Evolutionary conservation across 441 rosid genomes (phyloP), one percentile per base, ranked within the genome.

Genomic region (Euphorbia celastroides): DNA sequence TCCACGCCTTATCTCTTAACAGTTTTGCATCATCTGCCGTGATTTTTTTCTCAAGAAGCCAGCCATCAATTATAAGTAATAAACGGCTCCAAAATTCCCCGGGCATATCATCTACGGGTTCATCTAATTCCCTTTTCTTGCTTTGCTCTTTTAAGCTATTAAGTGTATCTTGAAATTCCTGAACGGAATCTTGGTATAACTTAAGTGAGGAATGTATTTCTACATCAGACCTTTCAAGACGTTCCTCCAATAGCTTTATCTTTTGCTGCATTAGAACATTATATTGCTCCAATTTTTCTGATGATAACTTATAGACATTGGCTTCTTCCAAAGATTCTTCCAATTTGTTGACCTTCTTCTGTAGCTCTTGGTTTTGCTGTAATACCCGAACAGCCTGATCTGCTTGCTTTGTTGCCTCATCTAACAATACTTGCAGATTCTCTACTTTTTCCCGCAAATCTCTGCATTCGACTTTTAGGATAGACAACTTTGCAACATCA

Each of bases 41-140:
- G 73, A 94, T 70, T 86, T 88, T 91, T 75, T 88, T 83, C 79
- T 94, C 99, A 62, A 94, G 92, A 64, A 86, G 68, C 99, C 99
- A 94, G 34, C 97, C 99, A 82, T 89, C 99, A 80, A 91, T 74
- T 52, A 79, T 83, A 74, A 94, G 86, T 76, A 91, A 78, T 68
- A 94, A 75, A 75, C 69, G 83, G 74, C 97, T 94, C 99, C 99
- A 94, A 82, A 89, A 91, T 73, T 82, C 94, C 86, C 72, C 74
- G 44, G 97, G 96, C 92, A 89, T 81, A 70, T 91, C 90, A 77
- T 86, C 90, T 27, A 86, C 86, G 4, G 93, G 88, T 74, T 78
- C 83, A 71, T 88, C 76, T 30, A 79, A 70, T 67, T 81, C 77
- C 72, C 82, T 86, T 70, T 75, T 86, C 75, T 79, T 86, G 84